These are phyloP conservation scores for Colletotrichum orbiculare DNA, from an alignment of 2,329 filamentous ascomycete genomes.

Conservation along the genomic window DNA sequence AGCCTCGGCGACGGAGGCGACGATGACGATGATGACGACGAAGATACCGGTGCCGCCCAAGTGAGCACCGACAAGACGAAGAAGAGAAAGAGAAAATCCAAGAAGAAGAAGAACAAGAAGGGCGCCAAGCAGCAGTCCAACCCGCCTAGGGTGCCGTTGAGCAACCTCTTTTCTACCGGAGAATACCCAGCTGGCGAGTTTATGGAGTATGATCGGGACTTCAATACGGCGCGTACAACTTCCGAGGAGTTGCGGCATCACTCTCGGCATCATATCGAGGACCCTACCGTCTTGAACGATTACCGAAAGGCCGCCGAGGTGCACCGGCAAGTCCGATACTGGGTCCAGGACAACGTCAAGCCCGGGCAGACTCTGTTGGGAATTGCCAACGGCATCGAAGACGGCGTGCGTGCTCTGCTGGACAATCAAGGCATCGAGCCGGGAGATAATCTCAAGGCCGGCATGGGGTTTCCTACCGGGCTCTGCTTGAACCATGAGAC, in stretches of 20 bases:
- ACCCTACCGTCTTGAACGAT: constrained; percentile 76
- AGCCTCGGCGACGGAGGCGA: not conserved
- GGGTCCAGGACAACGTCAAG: constrained; percentile 83
- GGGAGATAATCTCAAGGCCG: constrained; percentile 81
- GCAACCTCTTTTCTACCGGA: constrained; percentile 43
- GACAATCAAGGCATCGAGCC: constrained; percentile 82
- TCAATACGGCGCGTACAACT: constrained; percentile 39
- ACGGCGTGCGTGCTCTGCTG: constrained; percentile 80
- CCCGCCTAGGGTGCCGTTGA: constrained; percentile 47
- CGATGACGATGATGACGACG: not conserved
- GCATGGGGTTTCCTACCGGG: constrained; percentile 89
- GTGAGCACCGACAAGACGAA: not conserved
- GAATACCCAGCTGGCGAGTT: constrained; percentile 45
- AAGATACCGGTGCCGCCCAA: not conserved
- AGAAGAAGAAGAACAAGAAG: constrained; percentile 40
- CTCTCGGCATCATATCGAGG: constrained; percentile 41
- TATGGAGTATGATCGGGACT: constrained; percentile 38
- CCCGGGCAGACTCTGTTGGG: constrained; percentile 84
- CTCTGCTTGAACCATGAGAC: constrained; percentile 87
- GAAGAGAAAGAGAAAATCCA: constrained; percentile 32
- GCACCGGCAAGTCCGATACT: constrained; percentile 88
- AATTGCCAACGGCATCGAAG: constrained; percentile 89
- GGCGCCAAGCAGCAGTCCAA: constrained; percentile 43
- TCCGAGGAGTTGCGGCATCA: constrained; percentile 41
- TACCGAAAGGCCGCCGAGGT: constrained; percentile 88